Percentiles rank a stretch among this genome's conserved stretches.
Evolutionary conservation across 2,329 filamentous ascomycete species (phyloP).

Genomic region (Chalara sp.): DNA sequence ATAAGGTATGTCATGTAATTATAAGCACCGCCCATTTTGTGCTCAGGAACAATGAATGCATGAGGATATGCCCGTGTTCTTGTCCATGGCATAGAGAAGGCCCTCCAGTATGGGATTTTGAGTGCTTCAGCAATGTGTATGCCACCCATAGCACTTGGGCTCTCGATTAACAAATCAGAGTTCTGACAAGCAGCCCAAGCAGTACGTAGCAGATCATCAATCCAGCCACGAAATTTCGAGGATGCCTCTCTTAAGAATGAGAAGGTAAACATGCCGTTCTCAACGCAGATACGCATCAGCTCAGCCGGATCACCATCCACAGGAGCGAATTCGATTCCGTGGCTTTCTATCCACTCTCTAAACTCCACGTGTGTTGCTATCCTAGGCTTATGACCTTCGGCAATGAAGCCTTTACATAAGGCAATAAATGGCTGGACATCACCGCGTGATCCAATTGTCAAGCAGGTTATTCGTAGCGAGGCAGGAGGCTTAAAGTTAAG

Average conservation of each 20-base stretch:
- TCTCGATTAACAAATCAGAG: slow-evolving; percentile 87
- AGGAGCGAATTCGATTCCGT: slow-evolving; percentile 86
- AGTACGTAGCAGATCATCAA: slow-evolving; percentile 78
- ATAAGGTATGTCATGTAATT: slow-evolving; percentile 94
- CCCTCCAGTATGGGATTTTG: slow-evolving; percentile 89
- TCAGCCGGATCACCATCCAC: slow-evolving; percentile 90
- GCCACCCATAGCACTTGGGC: slow-evolving; percentile 92
- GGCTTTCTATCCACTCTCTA: slow-evolving; percentile 78
- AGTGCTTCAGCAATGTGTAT: slow-evolving; percentile 96
- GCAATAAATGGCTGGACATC: slow-evolving; percentile 98
- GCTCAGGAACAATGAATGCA: slow-evolving; percentile 81
- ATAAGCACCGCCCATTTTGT: slow-evolving; percentile 91
- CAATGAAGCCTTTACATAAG: slow-evolving; percentile 81
- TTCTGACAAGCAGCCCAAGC: slow-evolving; percentile 80
- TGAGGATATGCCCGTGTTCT: slow-evolving; percentile 92
- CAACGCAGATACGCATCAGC: slow-evolving; percentile 91
- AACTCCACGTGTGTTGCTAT: slow-evolving; percentile 95
- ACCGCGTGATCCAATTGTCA: slow-evolving; percentile 92
- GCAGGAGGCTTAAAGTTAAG: slow-evolving; percentile 83
- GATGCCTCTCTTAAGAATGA: slow-evolving; percentile 86
- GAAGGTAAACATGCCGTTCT: slow-evolving; percentile 94
- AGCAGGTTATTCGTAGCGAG: slow-evolving; percentile 77
- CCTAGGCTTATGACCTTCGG: slow-evolving; percentile 76
- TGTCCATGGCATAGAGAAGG: slow-evolving; percentile 99
- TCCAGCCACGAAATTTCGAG: slow-evolving; percentile 85